Conservation (phyloP, 2,329 filamentous ascomycete species). For the Ustilaginoidea virens region DNA sequence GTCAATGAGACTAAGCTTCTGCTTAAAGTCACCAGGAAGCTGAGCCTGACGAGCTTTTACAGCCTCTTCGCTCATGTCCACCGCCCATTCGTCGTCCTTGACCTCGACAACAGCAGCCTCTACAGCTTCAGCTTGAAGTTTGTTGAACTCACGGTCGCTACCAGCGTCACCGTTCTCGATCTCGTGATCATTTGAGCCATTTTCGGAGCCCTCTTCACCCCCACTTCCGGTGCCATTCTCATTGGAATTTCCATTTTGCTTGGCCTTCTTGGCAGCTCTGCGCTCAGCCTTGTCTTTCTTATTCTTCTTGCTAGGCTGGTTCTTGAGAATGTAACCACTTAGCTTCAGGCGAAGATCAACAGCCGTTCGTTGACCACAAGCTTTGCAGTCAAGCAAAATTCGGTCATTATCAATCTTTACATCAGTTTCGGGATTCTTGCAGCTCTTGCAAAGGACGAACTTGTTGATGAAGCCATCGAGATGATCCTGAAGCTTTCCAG, state of each 20-base stretch:
- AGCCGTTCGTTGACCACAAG: slow-evolving; percentile 83
- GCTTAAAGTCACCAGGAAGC: slow-evolving; percentile 89
- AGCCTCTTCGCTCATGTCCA: slow-evolving; percentile 91
- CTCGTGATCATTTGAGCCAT: slow-evolving; percentile 33
- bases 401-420: slow-evolving; percentile 86
- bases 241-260: slow-evolving; percentile 49
- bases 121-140: slow-evolving; percentile 49
- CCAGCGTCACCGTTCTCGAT: slow-evolving; percentile 46
- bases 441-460: slow-evolving; percentile 98
- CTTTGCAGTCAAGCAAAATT: slow-evolving; percentile 95
- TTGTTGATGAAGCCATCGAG: slow-evolving; percentile 97
- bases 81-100: slow-evolving; percentile 86
- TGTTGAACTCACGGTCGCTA: slow-evolving; percentile 86
- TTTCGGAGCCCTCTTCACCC: slow-evolving; percentile 35
- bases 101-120: slow-evolving; percentile 39
- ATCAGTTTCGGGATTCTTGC: slow-evolving; percentile 98
- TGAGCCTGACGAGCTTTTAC: slow-evolving; percentile 88
- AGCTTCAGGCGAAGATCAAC: slow-evolving; percentile 92
- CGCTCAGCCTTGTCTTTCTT: slow-evolving; percentile 93
- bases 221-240: slow-evolving; percentile 47
- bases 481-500: slow-evolving; percentile 90
- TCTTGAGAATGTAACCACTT: slow-evolving; percentile 94
- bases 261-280: slow-evolving; percentile 84
- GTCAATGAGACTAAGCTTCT: slow-evolving; percentile 69
- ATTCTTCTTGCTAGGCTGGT: slow-evolving; percentile 68